Evolutionary conservation across 2,329 filamentous ascomycete species (phyloP).

Genomic region (Xylaria sp.): DNA sequence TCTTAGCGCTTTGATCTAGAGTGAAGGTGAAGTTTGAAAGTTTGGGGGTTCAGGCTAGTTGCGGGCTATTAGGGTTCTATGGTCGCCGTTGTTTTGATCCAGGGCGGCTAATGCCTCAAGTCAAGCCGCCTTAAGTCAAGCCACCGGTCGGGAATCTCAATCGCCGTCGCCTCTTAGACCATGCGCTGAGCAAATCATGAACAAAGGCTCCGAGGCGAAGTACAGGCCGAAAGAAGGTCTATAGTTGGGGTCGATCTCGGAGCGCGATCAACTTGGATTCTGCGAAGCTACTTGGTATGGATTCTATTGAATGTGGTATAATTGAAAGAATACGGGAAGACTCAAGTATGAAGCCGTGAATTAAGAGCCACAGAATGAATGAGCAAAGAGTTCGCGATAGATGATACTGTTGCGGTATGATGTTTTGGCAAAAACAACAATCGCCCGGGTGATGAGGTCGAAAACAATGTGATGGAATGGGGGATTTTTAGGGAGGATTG

Average conservation of each 20-base stretch:
- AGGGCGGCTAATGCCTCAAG: not conserved
- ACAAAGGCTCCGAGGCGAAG: not conserved
- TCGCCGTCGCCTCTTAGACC: not conserved
- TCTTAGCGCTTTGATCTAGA: not conserved
- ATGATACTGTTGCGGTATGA: constrained; percentile 14
- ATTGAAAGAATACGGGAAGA: constrained; percentile 21
- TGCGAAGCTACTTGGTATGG: constrained; percentile 19
- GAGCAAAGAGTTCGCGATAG: constrained; percentile 1
- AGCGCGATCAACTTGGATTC: constrained; percentile 16
- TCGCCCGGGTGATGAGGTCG: constrained; percentile 30
- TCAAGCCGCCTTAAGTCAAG: constrained; percentile 6
- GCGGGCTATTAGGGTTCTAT: not conserved
- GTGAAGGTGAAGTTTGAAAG: constrained; percentile 1
- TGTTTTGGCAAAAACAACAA: constrained; percentile 33
- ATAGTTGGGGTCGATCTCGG: constrained; percentile 16
- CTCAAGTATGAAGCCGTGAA: constrained; percentile 10
- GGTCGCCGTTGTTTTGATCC: constrained; percentile 16
- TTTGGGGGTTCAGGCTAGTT: constrained; percentile 1
- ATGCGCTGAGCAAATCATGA: constrained; percentile 11
- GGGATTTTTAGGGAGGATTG: constrained; percentile 34
- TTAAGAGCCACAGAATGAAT: constrained; percentile 11
- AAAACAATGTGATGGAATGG: constrained; percentile 30
- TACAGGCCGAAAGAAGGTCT: constrained; percentile 17
- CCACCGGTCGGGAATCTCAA: not conserved
- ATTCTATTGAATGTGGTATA: constrained; percentile 29